Base-by-base conservation (phyloP, 352 stramenopile genomes). In the Pythium phragmitis region DNA sequence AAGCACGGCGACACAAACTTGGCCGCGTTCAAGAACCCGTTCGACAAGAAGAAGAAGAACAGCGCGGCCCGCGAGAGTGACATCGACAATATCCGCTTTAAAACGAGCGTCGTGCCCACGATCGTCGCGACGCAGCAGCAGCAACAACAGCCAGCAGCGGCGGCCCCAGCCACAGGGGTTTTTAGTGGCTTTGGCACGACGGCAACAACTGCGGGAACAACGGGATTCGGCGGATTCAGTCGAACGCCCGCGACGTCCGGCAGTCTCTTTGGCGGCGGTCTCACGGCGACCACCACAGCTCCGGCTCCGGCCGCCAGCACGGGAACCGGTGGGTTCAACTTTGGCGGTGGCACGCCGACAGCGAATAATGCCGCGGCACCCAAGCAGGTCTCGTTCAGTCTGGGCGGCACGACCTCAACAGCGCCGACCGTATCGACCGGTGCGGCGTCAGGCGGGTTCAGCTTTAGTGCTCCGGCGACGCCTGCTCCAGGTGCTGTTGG, bases 61-160 rank as follows among this genome's bases (percentile, higher is more conserved):
- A 80, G 65, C n/a, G 69, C 58, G 1, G 47, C 49, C 14, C 45
- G 53, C 13, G 69, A 85, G 45, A 66, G 66, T n/a, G 81, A 84
- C 67, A 90, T 92, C 58, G 83, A 92, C 69, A 88, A 81, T 57
- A 87, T 92, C 61, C 83, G 83, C 14, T 92, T 92, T 69, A 80
- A 82, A 30, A 92, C 83, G 3, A 92, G 63, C 45, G 83, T 92
- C 5, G 73, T 81, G 7, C 83, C 83, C 17, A 88, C 79, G 17
- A 90, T 92, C 62, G 77, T 90, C 7, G 52, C 65, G 2, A 65
- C 70, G 1, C 50, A 68, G 21, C 63, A 47, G 60, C 73, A 12
- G 0, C 57, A 53, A 14, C 64, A 43, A 23, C 66, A 48, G 48
- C 61, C 12, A 49, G 56, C 50, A 49, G 70, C 72, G 33, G 42